Percentiles rank a stretch among this genome's conserved stretches.
Evolutionary conservation across 2,329 filamentous ascomycete species (phyloP).

Genomic region (Cladosporium sp.): DNA sequence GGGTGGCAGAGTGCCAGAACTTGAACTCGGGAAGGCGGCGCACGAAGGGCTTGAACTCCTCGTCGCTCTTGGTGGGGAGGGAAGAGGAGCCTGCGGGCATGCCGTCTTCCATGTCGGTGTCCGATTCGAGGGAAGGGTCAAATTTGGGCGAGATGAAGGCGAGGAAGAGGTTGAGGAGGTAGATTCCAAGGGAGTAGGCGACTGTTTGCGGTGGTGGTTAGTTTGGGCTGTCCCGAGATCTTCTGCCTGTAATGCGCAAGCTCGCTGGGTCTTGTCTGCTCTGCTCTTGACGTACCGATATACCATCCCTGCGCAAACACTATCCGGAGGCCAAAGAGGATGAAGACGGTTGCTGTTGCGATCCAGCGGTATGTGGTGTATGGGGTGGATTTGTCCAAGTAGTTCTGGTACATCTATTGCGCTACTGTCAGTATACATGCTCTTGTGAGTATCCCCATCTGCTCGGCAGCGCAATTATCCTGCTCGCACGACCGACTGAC

Average conservation of each 20-base stretch:
- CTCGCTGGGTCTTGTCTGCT: neutral
- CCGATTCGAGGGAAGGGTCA: constrained; percentile 91
- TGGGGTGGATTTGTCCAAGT: constrained; percentile 90
- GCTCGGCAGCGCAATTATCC: neutral
- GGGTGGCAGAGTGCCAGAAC: constrained; percentile 97
- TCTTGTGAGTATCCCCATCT: neutral
- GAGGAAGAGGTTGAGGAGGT: constrained; percentile 98
- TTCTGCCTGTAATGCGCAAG: neutral
- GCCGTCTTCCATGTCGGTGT: constrained; percentile 96
- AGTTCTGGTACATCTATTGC: constrained; percentile 82
- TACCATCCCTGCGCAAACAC: constrained; percentile 96
- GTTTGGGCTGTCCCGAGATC: neutral
- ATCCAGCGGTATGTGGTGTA: constrained; percentile 88
- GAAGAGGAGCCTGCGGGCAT: constrained; percentile 57
- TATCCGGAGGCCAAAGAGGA: constrained; percentile 86
- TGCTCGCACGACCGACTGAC: constrained; percentile 34
- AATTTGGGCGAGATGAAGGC: constrained; percentile 98
- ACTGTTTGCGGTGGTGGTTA: constrained; percentile 54
- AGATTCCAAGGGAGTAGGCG: constrained; percentile 96
- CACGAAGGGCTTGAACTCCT: constrained; percentile 98
- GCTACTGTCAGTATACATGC: neutral
- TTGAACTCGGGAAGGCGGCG: constrained; percentile 97
- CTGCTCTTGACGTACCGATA: constrained; percentile 65
- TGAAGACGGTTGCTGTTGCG: constrained; percentile 72
- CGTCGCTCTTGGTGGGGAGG: constrained; percentile 91